These are phyloP conservation scores for Colletotrichum brevisporum DNA, from an alignment of 2,329 filamentous ascomycete genomes.

Conservation along the genomic window DNA sequence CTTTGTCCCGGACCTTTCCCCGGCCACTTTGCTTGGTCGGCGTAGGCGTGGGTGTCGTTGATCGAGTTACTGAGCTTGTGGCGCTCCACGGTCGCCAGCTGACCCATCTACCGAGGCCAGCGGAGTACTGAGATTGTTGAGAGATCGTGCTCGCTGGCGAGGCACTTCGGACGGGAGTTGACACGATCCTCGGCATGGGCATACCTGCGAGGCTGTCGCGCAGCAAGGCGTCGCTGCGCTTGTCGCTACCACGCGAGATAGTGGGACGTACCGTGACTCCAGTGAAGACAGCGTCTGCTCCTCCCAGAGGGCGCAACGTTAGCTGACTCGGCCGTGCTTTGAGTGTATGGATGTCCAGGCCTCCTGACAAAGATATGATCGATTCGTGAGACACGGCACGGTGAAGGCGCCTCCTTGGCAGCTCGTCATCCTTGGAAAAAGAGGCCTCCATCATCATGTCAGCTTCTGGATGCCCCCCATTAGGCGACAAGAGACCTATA, in stretches of 20 bases:
- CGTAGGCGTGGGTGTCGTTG: constrained; percentile 37
- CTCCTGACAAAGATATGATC: constrained; percentile 87
- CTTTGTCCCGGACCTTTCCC: constrained; percentile 41
- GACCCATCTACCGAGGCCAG: constrained; percentile 59
- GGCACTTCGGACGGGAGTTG: constrained; percentile 46
- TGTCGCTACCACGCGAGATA: constrained; percentile 61
- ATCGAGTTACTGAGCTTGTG: constrained; percentile 22
- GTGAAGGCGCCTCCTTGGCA: constrained; percentile 65
- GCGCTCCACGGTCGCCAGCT: constrained; percentile 65
- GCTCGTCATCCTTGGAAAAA: constrained; percentile 51
- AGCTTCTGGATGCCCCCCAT: constrained; percentile 52
- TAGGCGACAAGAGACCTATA: constrained; percentile 44
- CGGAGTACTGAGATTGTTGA: constrained; percentile 44
- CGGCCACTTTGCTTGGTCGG: constrained; percentile 32
- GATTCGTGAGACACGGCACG: constrained; percentile 87
- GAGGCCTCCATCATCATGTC: constrained; percentile 47
- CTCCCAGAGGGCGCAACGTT: constrained; percentile 68
- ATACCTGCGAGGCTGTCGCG: constrained; percentile 67
- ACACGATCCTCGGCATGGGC: constrained; percentile 51
- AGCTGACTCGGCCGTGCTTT: constrained; percentile 83
- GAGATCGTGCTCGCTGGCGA: constrained; percentile 47
- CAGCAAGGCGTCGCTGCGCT: constrained; percentile 68
- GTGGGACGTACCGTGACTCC: constrained; percentile 73
- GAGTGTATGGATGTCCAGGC: constrained; percentile 90
- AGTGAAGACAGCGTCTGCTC: constrained; percentile 69